Conservation (phyloP, 2,329 filamentous ascomycete genomes). For the Proliferodiscus dingleyae region DNA sequence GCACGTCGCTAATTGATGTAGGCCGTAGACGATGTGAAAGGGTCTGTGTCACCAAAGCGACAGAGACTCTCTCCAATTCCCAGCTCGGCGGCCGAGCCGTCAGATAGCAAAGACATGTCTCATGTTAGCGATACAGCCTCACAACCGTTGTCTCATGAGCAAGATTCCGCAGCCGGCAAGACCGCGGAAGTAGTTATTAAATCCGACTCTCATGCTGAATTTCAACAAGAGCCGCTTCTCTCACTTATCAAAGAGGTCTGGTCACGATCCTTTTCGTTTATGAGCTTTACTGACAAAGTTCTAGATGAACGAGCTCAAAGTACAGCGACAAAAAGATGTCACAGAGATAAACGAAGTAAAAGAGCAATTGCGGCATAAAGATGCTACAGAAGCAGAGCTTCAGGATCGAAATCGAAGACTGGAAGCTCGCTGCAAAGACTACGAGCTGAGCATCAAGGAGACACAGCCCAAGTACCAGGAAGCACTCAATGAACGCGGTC, state of each 20-base stretch:
- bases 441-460: constrained; percentile 39
- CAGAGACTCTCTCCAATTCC: constrained; percentile 17
- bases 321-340: no score
- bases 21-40: constrained; percentile 9
- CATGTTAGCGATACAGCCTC: background rate
- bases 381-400: constrained; percentile 34
- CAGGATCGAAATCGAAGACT: constrained; percentile 40
- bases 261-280: no score
- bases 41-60: constrained; percentile 19
- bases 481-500: constrained; percentile 48
- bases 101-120: background rate
- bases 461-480: constrained; percentile 45
- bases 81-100: background rate
- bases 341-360: constrained; percentile 35
- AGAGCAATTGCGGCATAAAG: constrained; percentile 15
- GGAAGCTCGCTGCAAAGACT: constrained; percentile 42
- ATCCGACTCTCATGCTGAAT: constrained; percentile 1
- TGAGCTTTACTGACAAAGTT: background rate
- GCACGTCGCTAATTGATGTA: constrained; percentile 14
- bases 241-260: constrained; percentile 23
- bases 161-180: background rate
- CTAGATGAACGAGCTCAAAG: constrained; percentile 29
- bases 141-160: background rate
- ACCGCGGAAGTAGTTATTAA: constrained; percentile 3
- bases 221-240: constrained; percentile 6